phyloP scores from a whole-genome alignment of 2,329 filamentous ascomycete species.

The Claviceps capensis region DNA sequence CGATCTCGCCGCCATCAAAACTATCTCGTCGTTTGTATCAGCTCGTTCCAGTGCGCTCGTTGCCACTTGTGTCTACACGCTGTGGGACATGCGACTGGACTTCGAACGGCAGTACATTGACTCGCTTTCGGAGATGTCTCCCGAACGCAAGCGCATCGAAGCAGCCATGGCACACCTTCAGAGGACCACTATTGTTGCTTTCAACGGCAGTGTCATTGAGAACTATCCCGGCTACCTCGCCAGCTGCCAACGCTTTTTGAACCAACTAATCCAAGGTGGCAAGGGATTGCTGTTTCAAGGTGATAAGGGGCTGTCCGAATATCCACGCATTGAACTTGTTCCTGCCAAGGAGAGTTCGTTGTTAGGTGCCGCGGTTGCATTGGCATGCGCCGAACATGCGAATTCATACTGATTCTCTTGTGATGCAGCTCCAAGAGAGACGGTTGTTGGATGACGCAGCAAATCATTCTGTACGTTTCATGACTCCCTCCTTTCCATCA shows the following conservation, averaged over 20 bases:
- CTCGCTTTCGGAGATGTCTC: slow-evolving; percentile 17
- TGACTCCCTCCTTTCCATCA: no score
- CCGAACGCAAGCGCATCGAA: slow-evolving; percentile 32
- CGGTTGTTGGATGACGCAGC: background rate
- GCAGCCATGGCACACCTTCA: slow-evolving; percentile 31
- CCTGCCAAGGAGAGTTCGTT: slow-evolving; percentile 62
- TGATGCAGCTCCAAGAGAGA: background rate
- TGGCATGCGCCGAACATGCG: slow-evolving; percentile 29
- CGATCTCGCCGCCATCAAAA: slow-evolving; percentile 39
- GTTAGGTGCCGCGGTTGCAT: slow-evolving; percentile 60
- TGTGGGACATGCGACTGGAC: slow-evolving; percentile 43
- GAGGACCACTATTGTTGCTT: slow-evolving; percentile 57
- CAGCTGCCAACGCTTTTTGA: slow-evolving; percentile 48
- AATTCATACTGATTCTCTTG: background rate
- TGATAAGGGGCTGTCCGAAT: slow-evolving; percentile 19
- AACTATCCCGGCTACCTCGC: slow-evolving; percentile 57
- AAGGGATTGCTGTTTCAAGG: slow-evolving; percentile 21
- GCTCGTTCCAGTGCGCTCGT: slow-evolving; percentile 45
- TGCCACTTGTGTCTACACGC: slow-evolving; percentile 42
- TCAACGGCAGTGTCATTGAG: slow-evolving; percentile 68
- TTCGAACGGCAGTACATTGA: slow-evolving; percentile 25
- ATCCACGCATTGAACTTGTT: slow-evolving; percentile 43
- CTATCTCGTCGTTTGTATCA: slow-evolving; percentile 40
- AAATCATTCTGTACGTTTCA: background rate
- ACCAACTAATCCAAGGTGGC: slow-evolving; percentile 35